phyloP scores from a whole-genome alignment of 2,329 filamentous ascomycete genomes.

The Colletotrichum sojae region DNA sequence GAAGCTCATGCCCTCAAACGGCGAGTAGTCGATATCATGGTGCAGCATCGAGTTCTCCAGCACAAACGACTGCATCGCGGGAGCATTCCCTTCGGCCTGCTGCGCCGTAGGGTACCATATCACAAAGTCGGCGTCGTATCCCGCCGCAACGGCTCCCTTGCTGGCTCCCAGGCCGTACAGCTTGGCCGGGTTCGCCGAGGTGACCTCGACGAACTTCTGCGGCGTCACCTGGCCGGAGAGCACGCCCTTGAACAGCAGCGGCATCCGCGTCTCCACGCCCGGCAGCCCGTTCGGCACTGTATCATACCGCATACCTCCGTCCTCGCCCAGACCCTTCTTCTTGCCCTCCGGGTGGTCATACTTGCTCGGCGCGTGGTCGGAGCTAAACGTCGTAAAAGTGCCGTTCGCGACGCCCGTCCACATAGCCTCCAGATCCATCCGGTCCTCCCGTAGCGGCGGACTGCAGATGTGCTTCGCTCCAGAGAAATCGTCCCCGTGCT shows the following conservation, averaged over 20 bases:
- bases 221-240: constrained; percentile 57
- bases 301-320: constrained; percentile 57
- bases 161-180: constrained; percentile 68
- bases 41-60: constrained; percentile 69
- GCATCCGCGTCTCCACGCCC: constrained; percentile 69
- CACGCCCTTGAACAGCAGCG: constrained; percentile 52
- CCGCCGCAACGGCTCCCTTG: constrained; percentile 66
- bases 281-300: constrained; percentile 72
- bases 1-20: constrained; percentile 70
- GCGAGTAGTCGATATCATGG: constrained; percentile 74
- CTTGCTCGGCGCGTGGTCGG: constrained; percentile 63
- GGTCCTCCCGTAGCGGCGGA: constrained; percentile 63
- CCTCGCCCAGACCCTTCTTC: constrained; percentile 56
- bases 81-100: constrained; percentile 1
- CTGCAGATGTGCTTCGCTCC: constrained; percentile 69
- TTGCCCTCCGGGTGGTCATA: constrained; percentile 65
- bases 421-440: constrained; percentile 63
- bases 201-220: constrained; percentile 68
- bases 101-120: constrained; percentile 66
- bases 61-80: constrained; percentile 49
- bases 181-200: constrained; percentile 68
- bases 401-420: constrained; percentile 65
- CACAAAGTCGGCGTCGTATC: constrained; percentile 69
- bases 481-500: constrained; percentile 62
- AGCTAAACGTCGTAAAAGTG: constrained; percentile 66